phyloP scores from a whole-genome alignment of 2,329 filamentous ascomycete species.

The Colletotrichum chrysophilum region DNA sequence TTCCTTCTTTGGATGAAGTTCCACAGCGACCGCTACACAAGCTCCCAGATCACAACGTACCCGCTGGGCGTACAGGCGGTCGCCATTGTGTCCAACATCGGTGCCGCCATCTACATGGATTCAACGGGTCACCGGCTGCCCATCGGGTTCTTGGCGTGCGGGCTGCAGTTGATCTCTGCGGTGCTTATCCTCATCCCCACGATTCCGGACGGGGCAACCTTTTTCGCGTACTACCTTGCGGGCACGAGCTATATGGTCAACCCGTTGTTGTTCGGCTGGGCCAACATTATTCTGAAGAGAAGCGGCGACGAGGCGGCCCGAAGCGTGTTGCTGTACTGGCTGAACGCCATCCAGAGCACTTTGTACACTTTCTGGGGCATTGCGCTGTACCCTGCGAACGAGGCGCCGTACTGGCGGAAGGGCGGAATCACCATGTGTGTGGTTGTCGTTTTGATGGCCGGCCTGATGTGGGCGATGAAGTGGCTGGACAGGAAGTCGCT shows the following conservation, averaged over 20 bases:
- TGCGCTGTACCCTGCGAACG: conserved; percentile 42
- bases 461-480: background rate
- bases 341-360: conserved; percentile 43
- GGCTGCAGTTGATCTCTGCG: conserved; percentile 36
- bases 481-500: background rate
- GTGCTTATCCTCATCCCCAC: conserved; percentile 36
- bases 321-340: conserved; percentile 42
- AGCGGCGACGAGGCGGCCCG: conserved; percentile 42
- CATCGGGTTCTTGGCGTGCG: conserved; percentile 36
- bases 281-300: background rate
- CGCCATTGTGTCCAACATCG: conserved; percentile 40
- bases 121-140: conserved; percentile 35
- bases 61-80: conserved; percentile 41
- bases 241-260: conserved; percentile 45
- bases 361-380: conserved; percentile 53
- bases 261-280: conserved; percentile 38
- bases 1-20: conserved; percentile 33
- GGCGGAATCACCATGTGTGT: conserved; percentile 29
- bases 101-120: conserved; percentile 39
- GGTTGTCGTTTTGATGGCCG: background rate
- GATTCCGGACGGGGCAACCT: conserved; percentile 34
- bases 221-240: conserved; percentile 41
- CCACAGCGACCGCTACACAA: conserved; percentile 24
- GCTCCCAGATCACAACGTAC: conserved; percentile 38
- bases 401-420: conserved; percentile 45